These are phyloP conservation scores for Colletotrichum musicola DNA, from an alignment of 2,329 filamentous ascomycete genomes.

Conservation along the genomic window DNA sequence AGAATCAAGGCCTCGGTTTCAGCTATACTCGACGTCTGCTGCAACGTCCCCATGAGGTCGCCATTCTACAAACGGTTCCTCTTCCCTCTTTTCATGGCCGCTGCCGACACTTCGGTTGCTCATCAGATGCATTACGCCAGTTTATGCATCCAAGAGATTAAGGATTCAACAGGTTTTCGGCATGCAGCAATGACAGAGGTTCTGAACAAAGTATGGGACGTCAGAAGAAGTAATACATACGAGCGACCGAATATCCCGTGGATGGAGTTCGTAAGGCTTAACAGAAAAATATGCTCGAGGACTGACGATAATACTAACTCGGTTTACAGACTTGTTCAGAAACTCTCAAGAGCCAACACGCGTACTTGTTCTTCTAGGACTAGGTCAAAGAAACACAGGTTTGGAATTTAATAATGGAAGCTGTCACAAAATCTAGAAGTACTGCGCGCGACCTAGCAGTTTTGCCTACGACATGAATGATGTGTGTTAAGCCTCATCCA, in stretches of 20 bases:
- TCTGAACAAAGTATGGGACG: conserved; percentile 44
- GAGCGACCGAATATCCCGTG: conserved; percentile 43
- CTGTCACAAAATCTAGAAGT: no score
- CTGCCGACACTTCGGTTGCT: conserved; percentile 41
- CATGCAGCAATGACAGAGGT: conserved; percentile 45
- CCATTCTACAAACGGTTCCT: conserved; percentile 45
- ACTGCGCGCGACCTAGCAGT: no score
- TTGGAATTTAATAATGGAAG: no score
- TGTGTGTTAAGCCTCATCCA: no score
- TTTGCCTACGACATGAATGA: no score
- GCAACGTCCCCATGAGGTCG: conserved; percentile 40
- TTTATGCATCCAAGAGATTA: conserved; percentile 44
- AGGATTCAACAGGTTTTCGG: conserved; percentile 43
- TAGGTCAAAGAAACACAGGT: no score
- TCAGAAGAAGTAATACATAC: conserved; percentile 35
- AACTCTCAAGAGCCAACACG: conserved; percentile 31
- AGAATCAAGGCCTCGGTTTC: conserved; percentile 43
- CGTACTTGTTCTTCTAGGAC: conserved; percentile 35
- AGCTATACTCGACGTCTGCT: conserved; percentile 44
- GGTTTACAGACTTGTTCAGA: conserved; percentile 26
- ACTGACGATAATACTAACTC: neutral
- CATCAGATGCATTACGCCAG: conserved; percentile 46
- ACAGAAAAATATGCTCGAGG: neutral
- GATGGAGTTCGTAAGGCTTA: conserved; percentile 46
- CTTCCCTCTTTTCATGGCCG: conserved; percentile 46